These are phyloP conservation scores for Fusarium sp. DNA, from an alignment of 2,329 filamentous ascomycete species.

Conservation along the genomic window DNA sequence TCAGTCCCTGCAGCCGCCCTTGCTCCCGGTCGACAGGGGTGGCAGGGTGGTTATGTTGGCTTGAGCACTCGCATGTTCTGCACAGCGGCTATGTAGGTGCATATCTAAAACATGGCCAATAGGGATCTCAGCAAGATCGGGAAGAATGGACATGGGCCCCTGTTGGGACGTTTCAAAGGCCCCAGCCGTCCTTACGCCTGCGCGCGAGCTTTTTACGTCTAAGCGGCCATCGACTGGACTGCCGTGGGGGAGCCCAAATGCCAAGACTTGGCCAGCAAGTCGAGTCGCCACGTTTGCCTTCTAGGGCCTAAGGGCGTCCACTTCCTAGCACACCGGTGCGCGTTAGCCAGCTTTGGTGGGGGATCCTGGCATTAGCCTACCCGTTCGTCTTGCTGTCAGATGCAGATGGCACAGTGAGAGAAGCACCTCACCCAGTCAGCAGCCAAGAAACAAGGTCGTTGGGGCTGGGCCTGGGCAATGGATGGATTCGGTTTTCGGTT, in stretches of 20 bases:
- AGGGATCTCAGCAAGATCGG: conserved; percentile 38
- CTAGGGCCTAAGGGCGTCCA: conserved; percentile 34
- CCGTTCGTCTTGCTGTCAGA: conserved; percentile 48
- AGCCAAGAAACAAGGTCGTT: conserved; percentile 20
- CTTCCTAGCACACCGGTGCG: conserved; percentile 43
- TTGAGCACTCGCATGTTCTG: conserved; percentile 56
- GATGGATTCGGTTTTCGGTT: conserved; percentile 29
- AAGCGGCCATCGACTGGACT: conserved; percentile 33
- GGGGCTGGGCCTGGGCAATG: conserved; percentile 8
- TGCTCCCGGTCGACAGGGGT: conserved; percentile 41
- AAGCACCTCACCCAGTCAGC: conserved; percentile 17
- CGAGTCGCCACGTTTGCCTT: conserved; percentile 44
- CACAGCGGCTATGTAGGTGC: conserved; percentile 56
- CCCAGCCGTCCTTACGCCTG: conserved; percentile 36
- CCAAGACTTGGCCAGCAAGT: conserved; percentile 36
- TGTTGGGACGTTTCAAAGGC: conserved; percentile 48
- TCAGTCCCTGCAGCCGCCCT: conserved; percentile 49
- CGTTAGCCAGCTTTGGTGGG: conserved; percentile 39
- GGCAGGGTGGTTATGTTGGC: conserved; percentile 45
- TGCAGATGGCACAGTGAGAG: conserved; percentile 43
- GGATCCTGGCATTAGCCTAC: conserved; percentile 51
- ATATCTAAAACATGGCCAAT: conserved; percentile 52
- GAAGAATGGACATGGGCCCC: conserved; percentile 44
- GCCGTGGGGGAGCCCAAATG: conserved; percentile 38
- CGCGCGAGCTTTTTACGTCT: conserved; percentile 36